A percentile compares a stretch with the other conserved stretches of the same genome.
Conservation (phyloP, 495 filamentous ascomycete species). For the Neurospora africana region DNA sequence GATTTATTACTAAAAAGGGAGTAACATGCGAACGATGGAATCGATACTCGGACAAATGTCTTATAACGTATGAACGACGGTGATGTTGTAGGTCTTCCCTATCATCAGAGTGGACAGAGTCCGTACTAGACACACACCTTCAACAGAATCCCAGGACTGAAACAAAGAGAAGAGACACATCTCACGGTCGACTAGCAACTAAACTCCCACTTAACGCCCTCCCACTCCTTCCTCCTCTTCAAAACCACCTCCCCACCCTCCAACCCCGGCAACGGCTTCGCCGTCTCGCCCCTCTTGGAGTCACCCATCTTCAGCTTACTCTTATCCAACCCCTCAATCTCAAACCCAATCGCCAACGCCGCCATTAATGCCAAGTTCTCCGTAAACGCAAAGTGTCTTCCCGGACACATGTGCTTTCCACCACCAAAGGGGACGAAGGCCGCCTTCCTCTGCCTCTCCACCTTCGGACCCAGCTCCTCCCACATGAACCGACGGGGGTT, state of each 20-base stretch:
- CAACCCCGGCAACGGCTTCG: constrained; percentile 9
- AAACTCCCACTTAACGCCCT: constrained; percentile 18
- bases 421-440: constrained; percentile 35
- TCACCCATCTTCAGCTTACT: constrained; percentile 2
- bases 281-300: constrained; percentile 3
- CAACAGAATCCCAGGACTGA: background rate
- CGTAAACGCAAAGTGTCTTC: constrained; percentile 31
- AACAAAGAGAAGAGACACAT: background rate
- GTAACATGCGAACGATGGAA: background rate
- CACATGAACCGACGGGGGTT: constrained; percentile 23
- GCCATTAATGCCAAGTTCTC: constrained; percentile 29
- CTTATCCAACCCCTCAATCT: constrained; percentile 13
- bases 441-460: constrained; percentile 7
- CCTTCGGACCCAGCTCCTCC: constrained; percentile 6
- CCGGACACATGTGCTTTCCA: constrained; percentile 35
- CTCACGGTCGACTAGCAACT: background rate
- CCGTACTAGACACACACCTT: background rate
- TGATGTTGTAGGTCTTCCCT: background rate
- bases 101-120: background rate
- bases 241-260: constrained; percentile 7
- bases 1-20: background rate
- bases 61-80: background rate
- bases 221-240: constrained; percentile 16
- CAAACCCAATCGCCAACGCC: constrained; percentile 28
- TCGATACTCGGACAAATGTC: background rate